Conservation (phyloP, 495 filamentous ascomycete species). For the Acidomyces sp. region DNA sequence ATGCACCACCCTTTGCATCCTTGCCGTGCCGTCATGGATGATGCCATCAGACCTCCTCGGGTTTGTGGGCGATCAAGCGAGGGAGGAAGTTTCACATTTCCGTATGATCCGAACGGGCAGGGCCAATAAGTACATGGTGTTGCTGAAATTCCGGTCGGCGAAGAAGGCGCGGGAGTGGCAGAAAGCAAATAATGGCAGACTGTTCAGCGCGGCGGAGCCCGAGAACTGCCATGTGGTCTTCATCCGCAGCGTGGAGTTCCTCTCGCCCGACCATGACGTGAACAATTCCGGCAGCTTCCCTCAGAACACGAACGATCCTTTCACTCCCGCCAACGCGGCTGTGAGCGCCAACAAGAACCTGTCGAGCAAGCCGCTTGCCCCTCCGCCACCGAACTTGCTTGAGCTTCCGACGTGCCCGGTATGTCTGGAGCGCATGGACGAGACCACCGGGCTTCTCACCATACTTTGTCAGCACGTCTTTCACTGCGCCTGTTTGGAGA, state of each 20-base stretch:
- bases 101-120: constrained; percentile 83
- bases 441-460: constrained; percentile 84
- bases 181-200: constrained; percentile 81
- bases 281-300: constrained; percentile 37
- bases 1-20: constrained; percentile 83
- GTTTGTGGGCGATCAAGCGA: constrained; percentile 80
- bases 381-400: constrained; percentile 76
- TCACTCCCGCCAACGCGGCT: constrained; percentile 36
- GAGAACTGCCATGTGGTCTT: constrained; percentile 95
- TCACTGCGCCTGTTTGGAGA: constrained; percentile 91
- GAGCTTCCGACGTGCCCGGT: constrained; percentile 95
- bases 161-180: constrained; percentile 67
- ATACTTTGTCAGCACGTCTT: constrained; percentile 98
- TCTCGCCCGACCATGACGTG: constrained; percentile 31
- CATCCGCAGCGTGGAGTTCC: constrained; percentile 76
- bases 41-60: constrained; percentile 83
- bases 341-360: constrained; percentile 30
- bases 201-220: constrained; percentile 89
- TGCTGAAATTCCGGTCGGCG: constrained; percentile 84
- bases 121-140: constrained; percentile 86
- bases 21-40: constrained; percentile 88
- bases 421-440: constrained; percentile 95
- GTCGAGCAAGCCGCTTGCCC: constrained; percentile 70
- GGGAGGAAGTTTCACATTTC: constrained; percentile 83
- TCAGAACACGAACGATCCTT: constrained; percentile 47